A percentile compares a stretch with the other conserved stretches of the same genome.
Evolutionary conservation across 345 rosid species (phyloP).

Genomic region (Citrus sp.): DNA sequence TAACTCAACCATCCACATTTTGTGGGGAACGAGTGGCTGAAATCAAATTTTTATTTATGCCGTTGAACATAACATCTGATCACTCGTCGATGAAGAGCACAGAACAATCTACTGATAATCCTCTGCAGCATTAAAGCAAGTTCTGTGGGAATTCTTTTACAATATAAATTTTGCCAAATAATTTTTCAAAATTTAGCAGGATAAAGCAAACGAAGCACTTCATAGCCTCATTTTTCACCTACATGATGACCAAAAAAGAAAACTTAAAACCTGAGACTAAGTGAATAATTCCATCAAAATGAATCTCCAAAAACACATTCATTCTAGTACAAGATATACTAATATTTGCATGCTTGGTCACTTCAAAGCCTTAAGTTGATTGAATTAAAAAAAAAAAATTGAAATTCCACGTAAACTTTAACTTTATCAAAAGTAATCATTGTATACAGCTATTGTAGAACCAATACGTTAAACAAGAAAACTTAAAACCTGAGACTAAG

Average conservation of each 20-base stretch:
- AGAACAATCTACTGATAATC: not conserved
- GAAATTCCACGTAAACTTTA: not conserved
- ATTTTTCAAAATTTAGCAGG: not conserved
- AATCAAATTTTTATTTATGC: conserved; percentile 9
- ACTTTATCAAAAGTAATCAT: not conserved
- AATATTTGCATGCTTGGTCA: not conserved
- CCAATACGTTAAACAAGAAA: not conserved
- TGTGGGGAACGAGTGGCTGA: conserved; percentile 1
- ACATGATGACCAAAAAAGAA: not conserved
- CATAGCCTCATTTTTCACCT: not conserved
- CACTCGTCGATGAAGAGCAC: not conserved
- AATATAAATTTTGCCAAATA: not conserved
- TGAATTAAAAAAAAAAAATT: not conserved
- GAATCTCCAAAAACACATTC: not conserved
- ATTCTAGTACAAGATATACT: not conserved
- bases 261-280: not conserved
- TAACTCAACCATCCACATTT: conserved; percentile 10
- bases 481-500: not conserved
- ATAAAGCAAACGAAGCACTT: not conserved
- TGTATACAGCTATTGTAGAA: not conserved
- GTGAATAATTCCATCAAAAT: not conserved
- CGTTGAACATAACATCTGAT: not conserved
- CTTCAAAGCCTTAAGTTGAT: not conserved
- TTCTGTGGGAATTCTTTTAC: not conserved
- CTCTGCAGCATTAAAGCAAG: not conserved